Conservation (phyloP, 148 eudicot genomes). For the Rhododendron kiyosumense region DNA sequence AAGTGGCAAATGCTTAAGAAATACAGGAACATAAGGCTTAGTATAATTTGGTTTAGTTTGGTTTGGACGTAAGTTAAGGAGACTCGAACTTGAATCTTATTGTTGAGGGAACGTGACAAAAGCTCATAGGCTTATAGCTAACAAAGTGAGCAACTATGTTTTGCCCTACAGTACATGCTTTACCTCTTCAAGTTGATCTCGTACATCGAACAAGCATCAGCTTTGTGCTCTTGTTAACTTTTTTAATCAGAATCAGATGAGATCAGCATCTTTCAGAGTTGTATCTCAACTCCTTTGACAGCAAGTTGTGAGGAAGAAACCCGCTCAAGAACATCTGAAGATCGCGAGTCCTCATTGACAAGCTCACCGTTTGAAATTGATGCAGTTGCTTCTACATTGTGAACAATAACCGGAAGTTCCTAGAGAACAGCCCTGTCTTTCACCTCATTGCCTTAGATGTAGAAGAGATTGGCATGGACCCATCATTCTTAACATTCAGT, state of each 20-base stretch:
- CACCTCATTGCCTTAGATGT: conserved; percentile 27
- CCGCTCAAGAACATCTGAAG: conserved; percentile 23
- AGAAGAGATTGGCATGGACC: conserved; percentile 23
- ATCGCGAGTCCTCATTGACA: conserved; percentile 18
- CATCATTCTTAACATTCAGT: conserved; percentile 27
- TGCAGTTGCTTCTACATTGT: conserved; percentile 20
- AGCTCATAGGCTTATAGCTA: not conserved
- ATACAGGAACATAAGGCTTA: not conserved
- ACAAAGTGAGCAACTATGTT: conserved; percentile 3
- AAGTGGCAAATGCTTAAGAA: conserved; percentile 7
- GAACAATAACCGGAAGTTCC: conserved; percentile 27
- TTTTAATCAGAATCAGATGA: conserved; percentile 23
- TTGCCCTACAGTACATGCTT: conserved; percentile 16
- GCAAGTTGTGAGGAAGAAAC: conserved; percentile 22
- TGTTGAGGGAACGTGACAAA: not conserved
- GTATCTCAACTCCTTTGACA: conserved; percentile 33
- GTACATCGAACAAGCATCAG: conserved; percentile 35
- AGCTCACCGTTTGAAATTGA: conserved; percentile 37
- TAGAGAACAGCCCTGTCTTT: conserved; percentile 25
- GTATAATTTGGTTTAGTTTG: not conserved
- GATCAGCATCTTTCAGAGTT: conserved; percentile 28
- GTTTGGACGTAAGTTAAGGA: not conserved
- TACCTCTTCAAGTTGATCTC: conserved; percentile 97
- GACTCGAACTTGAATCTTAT: not conserved
- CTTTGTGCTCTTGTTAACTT: conserved; percentile 30